phyloP scores from a whole-genome alignment of 768 basidiomycete species.

The Podaxis pistillaris region DNA sequence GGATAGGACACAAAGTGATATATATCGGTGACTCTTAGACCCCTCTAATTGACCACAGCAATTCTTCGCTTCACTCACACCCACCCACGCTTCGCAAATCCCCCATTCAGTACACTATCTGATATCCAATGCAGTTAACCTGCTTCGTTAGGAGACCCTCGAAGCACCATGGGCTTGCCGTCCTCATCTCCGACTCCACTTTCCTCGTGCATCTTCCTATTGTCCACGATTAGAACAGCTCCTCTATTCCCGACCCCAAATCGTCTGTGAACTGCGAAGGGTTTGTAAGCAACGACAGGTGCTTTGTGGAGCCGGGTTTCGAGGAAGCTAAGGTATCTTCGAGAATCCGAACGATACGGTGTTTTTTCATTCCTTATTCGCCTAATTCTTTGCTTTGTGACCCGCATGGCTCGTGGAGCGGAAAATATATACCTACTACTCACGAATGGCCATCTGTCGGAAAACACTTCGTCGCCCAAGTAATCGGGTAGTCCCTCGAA shows the following conservation, averaged over 20 bases:
- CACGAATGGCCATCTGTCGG: neutral
- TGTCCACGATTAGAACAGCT: neutral
- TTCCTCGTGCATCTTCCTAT: neutral
- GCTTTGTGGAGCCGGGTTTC: neutral
- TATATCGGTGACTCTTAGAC: neutral
- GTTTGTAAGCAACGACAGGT: neutral
- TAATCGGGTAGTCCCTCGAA: neutral
- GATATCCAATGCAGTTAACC: neutral
- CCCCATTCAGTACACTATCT: neutral
- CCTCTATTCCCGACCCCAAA: neutral
- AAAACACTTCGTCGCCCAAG: neutral
- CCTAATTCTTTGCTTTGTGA: neutral
- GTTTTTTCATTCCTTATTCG: neutral
- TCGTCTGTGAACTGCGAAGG: neutral
- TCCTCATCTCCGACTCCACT: neutral
- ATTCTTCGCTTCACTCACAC: neutral
- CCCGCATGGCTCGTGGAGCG: too few species aligned
- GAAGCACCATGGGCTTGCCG: neutral
- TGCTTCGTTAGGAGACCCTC: neutral
- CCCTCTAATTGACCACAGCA: neutral
- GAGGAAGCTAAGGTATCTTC: neutral
- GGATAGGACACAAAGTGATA: neutral
- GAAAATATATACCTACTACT: too few species aligned
- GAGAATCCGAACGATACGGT: neutral
- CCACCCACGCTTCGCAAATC: neutral